Conservation (phyloP, 1,284 basidiomycete genomes). For the Marasmius oreades region DNA sequence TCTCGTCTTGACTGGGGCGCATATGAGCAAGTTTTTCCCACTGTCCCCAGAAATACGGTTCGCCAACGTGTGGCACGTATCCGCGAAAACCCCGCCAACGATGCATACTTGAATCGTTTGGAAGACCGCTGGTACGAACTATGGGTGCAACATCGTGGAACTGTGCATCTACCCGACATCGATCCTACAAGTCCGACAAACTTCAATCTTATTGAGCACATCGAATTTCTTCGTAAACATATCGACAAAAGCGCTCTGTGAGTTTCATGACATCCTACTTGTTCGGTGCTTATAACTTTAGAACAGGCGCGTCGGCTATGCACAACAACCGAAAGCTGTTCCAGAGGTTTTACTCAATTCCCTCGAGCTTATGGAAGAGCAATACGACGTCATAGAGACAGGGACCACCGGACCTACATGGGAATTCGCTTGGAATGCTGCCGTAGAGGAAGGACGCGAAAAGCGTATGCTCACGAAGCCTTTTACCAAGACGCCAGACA, state of each 20-base stretch:
- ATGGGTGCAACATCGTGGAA: constrained; percentile 71
- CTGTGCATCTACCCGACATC: constrained; percentile 65
- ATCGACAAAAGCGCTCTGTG: constrained; percentile 85
- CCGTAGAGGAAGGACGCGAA: constrained; percentile 73
- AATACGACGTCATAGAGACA: constrained; percentile 50
- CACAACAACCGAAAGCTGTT: constrained; percentile 38
- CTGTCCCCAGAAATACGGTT: constrained; percentile 62
- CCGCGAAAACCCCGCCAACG: constrained; percentile 59
- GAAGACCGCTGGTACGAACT: constrained; percentile 80
- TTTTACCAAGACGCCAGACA: constrained; percentile 46
- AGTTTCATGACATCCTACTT: constrained; percentile 28
- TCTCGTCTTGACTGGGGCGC: constrained; percentile 67
- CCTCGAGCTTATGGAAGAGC: constrained; percentile 41
- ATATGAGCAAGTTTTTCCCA: constrained; percentile 76
- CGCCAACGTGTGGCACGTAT: constrained; percentile 63
- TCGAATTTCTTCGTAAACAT: constrained; percentile 75
- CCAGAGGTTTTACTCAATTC: constrained; percentile 40
- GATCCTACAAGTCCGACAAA: constrained; percentile 64
- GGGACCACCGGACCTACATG: constrained; percentile 41
- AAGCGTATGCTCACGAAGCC: constrained; percentile 59
- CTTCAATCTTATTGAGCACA: constrained; percentile 74
- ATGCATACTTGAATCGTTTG: constrained; percentile 73
- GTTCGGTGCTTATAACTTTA: constrained; percentile 16
- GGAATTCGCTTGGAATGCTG: constrained; percentile 72
- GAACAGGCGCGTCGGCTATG: constrained; percentile 54